Conservation (phyloP, 1,139 yeast genomes). For the Pneumocystis sp. region DNA sequence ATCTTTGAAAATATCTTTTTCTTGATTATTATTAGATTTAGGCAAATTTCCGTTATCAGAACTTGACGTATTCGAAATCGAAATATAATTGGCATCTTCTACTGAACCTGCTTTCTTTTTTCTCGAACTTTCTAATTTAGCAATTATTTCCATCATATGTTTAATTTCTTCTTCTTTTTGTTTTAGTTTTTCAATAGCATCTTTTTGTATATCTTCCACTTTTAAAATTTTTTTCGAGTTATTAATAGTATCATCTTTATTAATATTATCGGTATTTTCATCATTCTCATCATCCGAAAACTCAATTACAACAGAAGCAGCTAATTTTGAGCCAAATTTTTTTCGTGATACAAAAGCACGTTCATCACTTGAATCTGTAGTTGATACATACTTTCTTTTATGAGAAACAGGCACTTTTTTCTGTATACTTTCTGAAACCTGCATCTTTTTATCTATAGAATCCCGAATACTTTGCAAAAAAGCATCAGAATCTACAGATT, state of each 20-base stretch:
- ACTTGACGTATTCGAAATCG: not conserved
- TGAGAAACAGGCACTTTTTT: not conserved
- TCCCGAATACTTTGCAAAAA: not conserved
- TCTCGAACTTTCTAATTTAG: slow-evolving; percentile 2
- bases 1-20: not conserved
- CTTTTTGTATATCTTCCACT: not conserved
- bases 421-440: not conserved
- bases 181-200: not conserved
- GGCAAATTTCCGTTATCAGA: not conserved
- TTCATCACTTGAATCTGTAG: not conserved
- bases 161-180: slow-evolving; percentile 8
- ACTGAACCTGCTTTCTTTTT: not conserved
- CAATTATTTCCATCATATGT: slow-evolving; percentile 2
- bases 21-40: not conserved
- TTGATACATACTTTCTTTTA: not conserved
- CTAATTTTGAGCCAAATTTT: not conserved
- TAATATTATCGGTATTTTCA: not conserved
- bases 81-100: not conserved
- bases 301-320: not conserved
- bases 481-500: not conserved
- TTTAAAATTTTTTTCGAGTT: not conserved
- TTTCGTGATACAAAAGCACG: not conserved
- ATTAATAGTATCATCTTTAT: not conserved
- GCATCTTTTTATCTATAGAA: not conserved
- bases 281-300: slow-evolving; percentile 1